Percentiles rank a stretch among this genome's conserved stretches.
These are phyloP conservation scores for Fagus crenata DNA, from an alignment of 306 rosid genomes.

Conservation along the genomic window DNA sequence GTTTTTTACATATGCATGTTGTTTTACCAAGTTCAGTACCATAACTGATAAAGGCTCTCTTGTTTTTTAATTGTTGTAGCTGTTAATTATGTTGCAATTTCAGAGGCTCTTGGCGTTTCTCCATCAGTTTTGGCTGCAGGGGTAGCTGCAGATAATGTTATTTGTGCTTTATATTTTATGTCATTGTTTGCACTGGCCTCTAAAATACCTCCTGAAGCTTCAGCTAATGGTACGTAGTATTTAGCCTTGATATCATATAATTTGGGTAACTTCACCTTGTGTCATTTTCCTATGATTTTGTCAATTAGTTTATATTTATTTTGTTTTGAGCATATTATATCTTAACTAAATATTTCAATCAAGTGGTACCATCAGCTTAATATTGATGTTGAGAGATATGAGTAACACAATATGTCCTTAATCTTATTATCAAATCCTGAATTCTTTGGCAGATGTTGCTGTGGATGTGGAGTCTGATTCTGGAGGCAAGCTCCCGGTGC, in stretches of 20 bases:
- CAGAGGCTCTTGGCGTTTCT: conserved; percentile 52
- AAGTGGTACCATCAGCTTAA: neutral
- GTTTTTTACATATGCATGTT: neutral
- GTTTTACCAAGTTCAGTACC: neutral
- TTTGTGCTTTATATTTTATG: conserved; percentile 45
- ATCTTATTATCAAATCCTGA: neutral
- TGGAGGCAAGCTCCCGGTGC: conserved; percentile 43
- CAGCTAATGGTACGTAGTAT: conserved; percentile 28
- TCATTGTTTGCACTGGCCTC: conserved; percentile 50
- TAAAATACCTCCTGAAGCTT: conserved; percentile 38
- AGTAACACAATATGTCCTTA: neutral
- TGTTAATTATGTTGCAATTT: conserved; percentile 56
- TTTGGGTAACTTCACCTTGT: neutral
- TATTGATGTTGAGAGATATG: neutral
- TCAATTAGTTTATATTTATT: neutral
- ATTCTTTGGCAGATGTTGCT: conserved; percentile 38
- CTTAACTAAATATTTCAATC: neutral
- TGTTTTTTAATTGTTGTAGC: conserved; percentile 35
- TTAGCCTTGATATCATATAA: neutral
- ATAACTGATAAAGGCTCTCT: neutral
- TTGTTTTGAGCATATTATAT: neutral
- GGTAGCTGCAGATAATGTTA: conserved; percentile 53
- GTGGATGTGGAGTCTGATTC: conserved; percentile 27
- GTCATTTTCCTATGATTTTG: neutral
- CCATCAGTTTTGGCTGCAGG: conserved; percentile 59